phyloP scores from a whole-genome alignment of 2,329 filamentous ascomycete species.

The Chrysoporthe deuterocubensis region DNA sequence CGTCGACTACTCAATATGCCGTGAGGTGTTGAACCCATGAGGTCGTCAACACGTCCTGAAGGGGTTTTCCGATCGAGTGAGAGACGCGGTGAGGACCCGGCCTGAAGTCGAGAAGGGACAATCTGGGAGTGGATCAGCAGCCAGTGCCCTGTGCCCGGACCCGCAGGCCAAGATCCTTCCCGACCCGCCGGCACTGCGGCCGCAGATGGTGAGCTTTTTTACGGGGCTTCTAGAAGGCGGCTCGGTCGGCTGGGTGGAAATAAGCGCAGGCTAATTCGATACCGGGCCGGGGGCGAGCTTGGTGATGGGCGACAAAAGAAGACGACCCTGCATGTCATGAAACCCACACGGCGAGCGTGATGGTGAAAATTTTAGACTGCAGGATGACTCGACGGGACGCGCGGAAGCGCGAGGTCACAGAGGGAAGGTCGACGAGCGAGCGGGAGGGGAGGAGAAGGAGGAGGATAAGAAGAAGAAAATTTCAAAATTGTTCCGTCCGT shows the following conservation, averaged over 20 bases:
- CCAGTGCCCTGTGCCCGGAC: background rate
- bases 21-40: too few species aligned
- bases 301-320: background rate
- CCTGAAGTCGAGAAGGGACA: background rate
- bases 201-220: too few species aligned
- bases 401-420: background rate
- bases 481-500: background rate
- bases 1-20: too few species aligned
- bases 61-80: too few species aligned
- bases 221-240: background rate
- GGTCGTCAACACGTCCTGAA: too few species aligned
- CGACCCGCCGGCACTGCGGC: background rate
- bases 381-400: background rate
- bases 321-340: background rate
- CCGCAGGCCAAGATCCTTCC: background rate
- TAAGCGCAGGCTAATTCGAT: background rate
- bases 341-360: background rate
- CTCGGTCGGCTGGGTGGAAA: constrained; percentile 5
- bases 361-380: background rate
- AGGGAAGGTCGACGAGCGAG: background rate
- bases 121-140: background rate
- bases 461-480: too few species aligned
- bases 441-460: too few species aligned
- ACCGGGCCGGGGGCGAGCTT: background rate
- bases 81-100: too few species aligned